phyloP scores from a whole-genome alignment of 805 yeast genomes.

The Candida tibetensis region DNA sequence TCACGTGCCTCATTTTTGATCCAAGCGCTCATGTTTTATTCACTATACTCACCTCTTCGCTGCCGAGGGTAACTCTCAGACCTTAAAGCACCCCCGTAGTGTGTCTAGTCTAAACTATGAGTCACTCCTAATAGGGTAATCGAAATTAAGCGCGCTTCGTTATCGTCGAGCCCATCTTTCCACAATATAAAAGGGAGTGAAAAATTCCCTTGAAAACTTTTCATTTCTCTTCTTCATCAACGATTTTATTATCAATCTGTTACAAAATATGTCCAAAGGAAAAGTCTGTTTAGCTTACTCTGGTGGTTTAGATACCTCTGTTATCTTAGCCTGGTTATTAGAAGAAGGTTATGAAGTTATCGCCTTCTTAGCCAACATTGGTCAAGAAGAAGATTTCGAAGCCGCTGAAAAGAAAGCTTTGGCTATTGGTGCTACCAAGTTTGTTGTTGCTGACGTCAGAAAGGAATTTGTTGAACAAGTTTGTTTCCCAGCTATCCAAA shows the following conservation, averaged over 20 bases:
- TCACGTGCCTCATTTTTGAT: too few relatives aligned
- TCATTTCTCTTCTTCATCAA: conserved; percentile 6
- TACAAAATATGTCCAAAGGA: conserved; percentile 78
- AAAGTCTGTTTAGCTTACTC: conserved; percentile 99
- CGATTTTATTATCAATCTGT: conserved; percentile 2
- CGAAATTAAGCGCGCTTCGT: conserved; percentile 28
- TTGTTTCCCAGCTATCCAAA: conserved; percentile 94
- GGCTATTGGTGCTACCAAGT: conserved; percentile 95
- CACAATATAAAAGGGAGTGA: conserved; percentile 16
- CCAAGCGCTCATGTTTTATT: too few relatives aligned
- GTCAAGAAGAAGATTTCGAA: conserved; percentile 98
- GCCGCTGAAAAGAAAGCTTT: conserved; percentile 96
- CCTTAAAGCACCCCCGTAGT: too few relatives aligned
- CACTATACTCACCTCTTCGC: too few relatives aligned
- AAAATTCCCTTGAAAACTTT: conserved; percentile 11
- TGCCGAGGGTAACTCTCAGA: too few relatives aligned
- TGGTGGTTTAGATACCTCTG: conserved; percentile 98
- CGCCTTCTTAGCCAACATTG: conserved; percentile 97
- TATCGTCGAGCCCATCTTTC: conserved; percentile 15
- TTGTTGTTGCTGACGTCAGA: conserved; percentile 91
- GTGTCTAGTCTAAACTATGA: conserved; percentile 12
- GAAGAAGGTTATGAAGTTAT: conserved; percentile 98
- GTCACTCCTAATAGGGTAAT: conserved; percentile 27
- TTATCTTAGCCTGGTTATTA: conserved; percentile 95
- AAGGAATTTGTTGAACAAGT: conserved; percentile 91